Evolutionary conservation across 2,329 filamentous ascomycete species (phyloP).

Genomic region (Talaromyces pinophilus): DNA sequence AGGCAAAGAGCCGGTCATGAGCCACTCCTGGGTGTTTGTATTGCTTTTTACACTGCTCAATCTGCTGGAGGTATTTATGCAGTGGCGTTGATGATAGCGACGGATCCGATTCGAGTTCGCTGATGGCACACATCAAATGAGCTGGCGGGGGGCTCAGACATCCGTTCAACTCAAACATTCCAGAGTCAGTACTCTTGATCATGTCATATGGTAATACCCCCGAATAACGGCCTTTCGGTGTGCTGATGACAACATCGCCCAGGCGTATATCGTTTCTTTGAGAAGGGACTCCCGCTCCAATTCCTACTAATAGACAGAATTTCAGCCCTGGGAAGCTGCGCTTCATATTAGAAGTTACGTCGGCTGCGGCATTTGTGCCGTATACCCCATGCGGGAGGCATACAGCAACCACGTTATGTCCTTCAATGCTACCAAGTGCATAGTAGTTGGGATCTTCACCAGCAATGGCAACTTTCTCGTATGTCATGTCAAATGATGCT

Average conservation of each 20-base stretch:
- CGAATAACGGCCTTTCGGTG: conserved; percentile 22
- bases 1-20: conserved; percentile 2
- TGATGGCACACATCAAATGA: conserved; percentile 20
- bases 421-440: conserved; percentile 30
- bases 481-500: conserved; percentile 29
- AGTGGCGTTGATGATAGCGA: conserved; percentile 10
- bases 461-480: conserved; percentile 17
- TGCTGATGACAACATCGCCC: conserved; percentile 34
- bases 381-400: conserved; percentile 30
- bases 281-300: conserved; percentile 32
- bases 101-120: conserved; percentile 19
- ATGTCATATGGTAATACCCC: conserved; percentile 27
- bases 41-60: conserved; percentile 12
- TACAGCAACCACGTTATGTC: conserved; percentile 30
- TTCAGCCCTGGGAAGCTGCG: conserved; percentile 28
- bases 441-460: conserved; percentile 31
- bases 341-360: conserved; percentile 28
- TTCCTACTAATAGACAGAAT: conserved; percentile 32
- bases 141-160: conserved; percentile 15
- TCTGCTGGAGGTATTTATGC: conserved; percentile 13
- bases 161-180: conserved; percentile 13
- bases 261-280: conserved; percentile 26
- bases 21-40: conserved; percentile 11
- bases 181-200: conserved; percentile 22
- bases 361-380: conserved; percentile 29